phyloP scores from a whole-genome alignment of 2,329 filamentous ascomycete genomes.

The Amphichorda felina region DNA sequence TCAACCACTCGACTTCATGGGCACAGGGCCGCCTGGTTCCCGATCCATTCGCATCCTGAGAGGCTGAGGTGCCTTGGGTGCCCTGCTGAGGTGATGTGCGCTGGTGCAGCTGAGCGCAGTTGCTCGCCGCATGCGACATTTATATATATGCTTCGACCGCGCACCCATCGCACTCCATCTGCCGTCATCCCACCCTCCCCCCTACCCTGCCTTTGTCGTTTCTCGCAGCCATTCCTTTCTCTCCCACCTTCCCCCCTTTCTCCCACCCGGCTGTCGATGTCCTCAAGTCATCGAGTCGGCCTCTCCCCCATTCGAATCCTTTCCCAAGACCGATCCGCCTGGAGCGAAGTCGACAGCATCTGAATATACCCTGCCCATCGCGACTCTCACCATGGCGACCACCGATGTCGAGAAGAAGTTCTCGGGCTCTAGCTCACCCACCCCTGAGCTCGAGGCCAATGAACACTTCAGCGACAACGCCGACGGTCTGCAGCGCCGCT shows the following conservation, averaged over 20 bases:
- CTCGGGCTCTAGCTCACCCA: constrained; percentile 7
- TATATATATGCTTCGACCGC: not conserved
- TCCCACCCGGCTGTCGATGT: not conserved
- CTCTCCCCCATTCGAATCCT: too few species aligned
- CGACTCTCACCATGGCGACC: not conserved
- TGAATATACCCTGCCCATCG: not conserved
- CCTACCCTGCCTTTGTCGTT: not conserved
- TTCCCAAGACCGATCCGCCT: too few species aligned
- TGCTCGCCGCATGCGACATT: constrained; percentile 3
- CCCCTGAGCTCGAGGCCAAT: constrained; percentile 10
- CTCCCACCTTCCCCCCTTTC: not conserved
- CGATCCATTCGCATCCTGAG: too few species aligned
- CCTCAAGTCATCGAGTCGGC: too few species aligned
- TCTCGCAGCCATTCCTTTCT: not conserved
- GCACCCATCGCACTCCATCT: not conserved
- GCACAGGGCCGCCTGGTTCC: not conserved
- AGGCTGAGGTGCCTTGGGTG: too few species aligned
- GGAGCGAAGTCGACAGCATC: not conserved
- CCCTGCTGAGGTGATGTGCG: too few species aligned
- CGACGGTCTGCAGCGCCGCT: constrained; percentile 24
- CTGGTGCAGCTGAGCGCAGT: too few species aligned
- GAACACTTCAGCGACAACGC: constrained; percentile 16
- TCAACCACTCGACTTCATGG: not conserved
- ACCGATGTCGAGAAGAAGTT: constrained; percentile 16
- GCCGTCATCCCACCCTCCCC: constrained; percentile 2